Evolutionary conservation across 2,329 filamentous ascomycete species (phyloP), one percentile per base, ranked within the genome.

Genomic region (Diplocarpon mali): DNA sequence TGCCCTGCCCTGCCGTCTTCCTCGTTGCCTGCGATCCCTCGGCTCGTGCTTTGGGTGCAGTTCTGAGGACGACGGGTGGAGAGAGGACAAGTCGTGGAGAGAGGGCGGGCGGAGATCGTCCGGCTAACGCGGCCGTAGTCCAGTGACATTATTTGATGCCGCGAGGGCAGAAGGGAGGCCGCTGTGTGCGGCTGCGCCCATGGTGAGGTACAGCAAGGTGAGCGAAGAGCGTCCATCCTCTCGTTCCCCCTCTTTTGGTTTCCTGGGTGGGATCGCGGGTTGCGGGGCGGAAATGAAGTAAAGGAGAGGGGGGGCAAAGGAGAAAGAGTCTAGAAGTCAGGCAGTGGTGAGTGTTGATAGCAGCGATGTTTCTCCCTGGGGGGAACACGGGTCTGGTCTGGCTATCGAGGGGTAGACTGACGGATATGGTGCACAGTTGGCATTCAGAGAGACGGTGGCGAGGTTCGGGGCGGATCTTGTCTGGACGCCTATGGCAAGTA

Each of bases 371-470:
- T 7, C 20, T 24, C 20, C 20, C 20, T 24, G 20, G 20, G 20
- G 20, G 7, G 20, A 7, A 3, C 20, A 7, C 20, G 3, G 7
- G 20, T 7, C 7, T 7, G 20, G 20, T 7, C 20, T 3, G 20
- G 4, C 7, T 24, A 24, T 4, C 7, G 20, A 24, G 7, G 7
- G 7, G 20, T 24, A 24, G 20, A 24, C 20, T 24, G 20, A 24
- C 7, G 7, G 20, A 24, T 24, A 7, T 24, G 20, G 20, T 7
- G 20, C 20, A 7, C 20, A 82, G 72, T 71, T 85, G 35, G 80
- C 81, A 37, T 85, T 85, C 58, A 73, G 81, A 38, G 73, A 83
- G 53, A 79, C 80, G 0, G 76, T 80, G 2, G 70, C 77, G 49
- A 67, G 73, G 38, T 84, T 81, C 60, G 75, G 73, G 38, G 73